phyloP scores from a whole-genome alignment of 495 filamentous ascomycete species.

The Mytilinidion resinicola region DNA sequence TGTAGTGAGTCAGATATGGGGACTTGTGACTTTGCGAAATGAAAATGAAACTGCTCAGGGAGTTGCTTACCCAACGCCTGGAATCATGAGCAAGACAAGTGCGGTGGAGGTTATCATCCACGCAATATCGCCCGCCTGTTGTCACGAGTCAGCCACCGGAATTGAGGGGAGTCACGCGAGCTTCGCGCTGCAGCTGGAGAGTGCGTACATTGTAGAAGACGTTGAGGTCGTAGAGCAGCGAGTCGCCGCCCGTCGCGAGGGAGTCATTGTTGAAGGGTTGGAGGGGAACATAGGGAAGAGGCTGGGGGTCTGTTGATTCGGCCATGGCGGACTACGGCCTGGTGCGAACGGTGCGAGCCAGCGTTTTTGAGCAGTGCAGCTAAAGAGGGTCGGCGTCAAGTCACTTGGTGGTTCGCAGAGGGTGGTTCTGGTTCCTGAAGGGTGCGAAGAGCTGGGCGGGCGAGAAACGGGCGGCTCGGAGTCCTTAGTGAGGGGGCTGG shows the following conservation, averaged over 20 bases:
- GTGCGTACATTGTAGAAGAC: conserved; percentile 54
- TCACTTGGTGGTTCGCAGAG: too few relatives aligned
- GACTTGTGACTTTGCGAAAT: background rate
- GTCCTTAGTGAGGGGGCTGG: too few relatives aligned
- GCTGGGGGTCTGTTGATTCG: background rate
- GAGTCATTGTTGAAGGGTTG: conserved; percentile 52
- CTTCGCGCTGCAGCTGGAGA: background rate
- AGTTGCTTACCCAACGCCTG: conserved; percentile 70
- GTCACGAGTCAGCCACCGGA: conserved; percentile 9
- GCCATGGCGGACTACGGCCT: background rate
- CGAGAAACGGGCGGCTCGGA: too few relatives aligned
- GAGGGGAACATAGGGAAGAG: conserved; percentile 7
- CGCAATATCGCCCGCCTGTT: conserved; percentile 77
- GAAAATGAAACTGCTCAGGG: background rate
- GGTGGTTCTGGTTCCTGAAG: too few relatives aligned
- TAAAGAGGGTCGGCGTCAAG: too few relatives aligned
- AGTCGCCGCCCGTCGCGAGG: conserved; percentile 62
- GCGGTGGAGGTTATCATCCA: conserved; percentile 87
- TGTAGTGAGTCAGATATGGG: conserved; percentile 31
- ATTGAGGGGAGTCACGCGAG: background rate
- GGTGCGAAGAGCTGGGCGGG: too few relatives aligned
- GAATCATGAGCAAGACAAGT: conserved; percentile 95
- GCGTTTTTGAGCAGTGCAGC: background rate
- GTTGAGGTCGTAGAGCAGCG: conserved; percentile 66
- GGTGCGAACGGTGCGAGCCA: conserved; percentile 9